Conservation (phyloP, 2,329 filamentous ascomycete species). For the Hortaea werneckii region DNA sequence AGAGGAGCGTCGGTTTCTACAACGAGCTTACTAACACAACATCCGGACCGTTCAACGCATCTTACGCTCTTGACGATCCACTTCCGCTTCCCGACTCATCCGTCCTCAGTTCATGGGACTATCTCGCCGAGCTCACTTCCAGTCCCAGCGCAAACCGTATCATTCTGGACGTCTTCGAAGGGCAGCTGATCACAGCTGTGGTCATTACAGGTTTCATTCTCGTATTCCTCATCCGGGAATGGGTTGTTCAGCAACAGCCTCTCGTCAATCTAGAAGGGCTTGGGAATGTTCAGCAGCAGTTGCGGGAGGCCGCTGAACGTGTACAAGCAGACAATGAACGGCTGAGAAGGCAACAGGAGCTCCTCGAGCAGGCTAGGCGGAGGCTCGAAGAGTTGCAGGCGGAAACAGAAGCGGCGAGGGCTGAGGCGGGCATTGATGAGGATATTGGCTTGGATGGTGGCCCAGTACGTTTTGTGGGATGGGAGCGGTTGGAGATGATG, state of each 20-base stretch:
- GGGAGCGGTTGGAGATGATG: conserved; percentile 14
- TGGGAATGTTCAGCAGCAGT: conserved; percentile 16
- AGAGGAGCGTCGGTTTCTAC: conserved; percentile 1
- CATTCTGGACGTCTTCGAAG: conserved; percentile 76
- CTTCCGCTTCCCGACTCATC: conserved; percentile 13
- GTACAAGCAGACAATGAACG: conserved; percentile 19
- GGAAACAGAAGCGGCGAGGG: conserved; percentile 6
- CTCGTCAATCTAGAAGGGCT: conserved; percentile 53
- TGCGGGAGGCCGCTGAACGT: conserved; percentile 14
- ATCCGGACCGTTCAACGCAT: not conserved
- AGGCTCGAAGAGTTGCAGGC: conserved; percentile 17
- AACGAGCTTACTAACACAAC: not conserved
- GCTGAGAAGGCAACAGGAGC: conserved; percentile 16
- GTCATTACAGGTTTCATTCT: conserved; percentile 92
- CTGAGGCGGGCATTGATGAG: not conserved
- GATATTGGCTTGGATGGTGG: conserved; percentile 3
- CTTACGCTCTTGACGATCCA: not conserved
- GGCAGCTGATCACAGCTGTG: conserved; percentile 82
- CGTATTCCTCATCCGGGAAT: conserved; percentile 93
- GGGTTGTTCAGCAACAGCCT: conserved; percentile 96
- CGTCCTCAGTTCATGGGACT: conserved; percentile 21
- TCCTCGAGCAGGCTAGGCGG: conserved; percentile 18
- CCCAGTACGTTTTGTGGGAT: conserved; percentile 14
- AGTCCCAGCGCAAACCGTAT: conserved; percentile 65
- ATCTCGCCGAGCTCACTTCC: conserved; percentile 55